phyloP scores from a whole-genome alignment of 2,329 filamentous ascomycete species.

The Cladophialophora carrionii region DNA sequence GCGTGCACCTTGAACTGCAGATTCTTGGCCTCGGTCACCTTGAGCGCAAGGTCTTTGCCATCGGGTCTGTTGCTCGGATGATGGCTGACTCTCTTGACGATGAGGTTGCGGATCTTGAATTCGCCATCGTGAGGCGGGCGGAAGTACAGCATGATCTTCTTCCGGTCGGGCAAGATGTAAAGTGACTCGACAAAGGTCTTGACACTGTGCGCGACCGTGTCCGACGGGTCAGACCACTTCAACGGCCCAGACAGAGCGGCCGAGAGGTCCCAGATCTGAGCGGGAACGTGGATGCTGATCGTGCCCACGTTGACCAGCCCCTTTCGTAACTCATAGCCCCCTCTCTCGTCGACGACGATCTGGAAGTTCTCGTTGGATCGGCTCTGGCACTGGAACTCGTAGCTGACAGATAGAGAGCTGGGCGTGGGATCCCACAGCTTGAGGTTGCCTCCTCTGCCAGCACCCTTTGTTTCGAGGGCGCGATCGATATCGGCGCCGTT shows the following conservation, averaged over 20 bases:
- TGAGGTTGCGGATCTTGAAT: conserved; percentile 31
- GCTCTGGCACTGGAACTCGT: conserved; percentile 48
- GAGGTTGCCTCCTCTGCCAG: conserved; percentile 22
- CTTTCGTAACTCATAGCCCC: conserved; percentile 40
- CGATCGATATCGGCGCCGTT: conserved; percentile 48
- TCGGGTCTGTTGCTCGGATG: conserved; percentile 40
- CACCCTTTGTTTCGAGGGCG: conserved; percentile 43
- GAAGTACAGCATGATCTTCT: conserved; percentile 41
- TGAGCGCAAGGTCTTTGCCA: conserved; percentile 32
- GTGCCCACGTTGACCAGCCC: conserved; percentile 41
- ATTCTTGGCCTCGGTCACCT: conserved; percentile 48
- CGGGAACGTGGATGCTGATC: conserved; percentile 48
- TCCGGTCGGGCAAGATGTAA: conserved; percentile 41
- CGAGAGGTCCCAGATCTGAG: conserved; percentile 47
- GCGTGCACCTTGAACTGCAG: conserved; percentile 40
- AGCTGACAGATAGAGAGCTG: conserved; percentile 37
- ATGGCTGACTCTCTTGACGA: conserved; percentile 23
- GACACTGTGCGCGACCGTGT: conserved; percentile 40
- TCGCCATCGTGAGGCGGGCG: conserved; percentile 37
- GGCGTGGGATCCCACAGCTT: conserved; percentile 26
- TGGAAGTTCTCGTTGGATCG: conserved; percentile 42
- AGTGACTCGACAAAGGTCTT: conserved; percentile 43
- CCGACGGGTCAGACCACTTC: conserved; percentile 37
- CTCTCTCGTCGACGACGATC: conserved; percentile 43
- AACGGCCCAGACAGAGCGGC: conserved; percentile 41